A percentile compares a stretch with the other conserved stretches of the same genome.
Conservation (phyloP, 1,284 basidiomycete species). For the Cutaneotrichosporon cyanovorans region DNA sequence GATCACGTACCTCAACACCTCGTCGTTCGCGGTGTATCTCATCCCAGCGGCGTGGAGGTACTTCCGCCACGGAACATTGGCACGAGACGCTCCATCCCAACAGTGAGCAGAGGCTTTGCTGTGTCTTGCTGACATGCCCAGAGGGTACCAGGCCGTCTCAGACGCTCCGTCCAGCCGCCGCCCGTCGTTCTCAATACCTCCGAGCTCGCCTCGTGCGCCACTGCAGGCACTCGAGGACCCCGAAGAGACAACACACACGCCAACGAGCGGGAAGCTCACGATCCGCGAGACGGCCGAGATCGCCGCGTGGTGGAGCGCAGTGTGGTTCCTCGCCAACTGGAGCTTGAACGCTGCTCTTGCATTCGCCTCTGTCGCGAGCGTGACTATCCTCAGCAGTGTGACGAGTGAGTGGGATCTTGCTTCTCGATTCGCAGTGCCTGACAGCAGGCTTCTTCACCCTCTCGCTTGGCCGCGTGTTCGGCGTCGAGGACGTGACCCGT, state of each 20-base stretch:
- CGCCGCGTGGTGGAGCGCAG: conserved; percentile 67
- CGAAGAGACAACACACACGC: background rate
- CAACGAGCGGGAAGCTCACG: conserved; percentile 49
- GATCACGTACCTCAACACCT: conserved; percentile 46
- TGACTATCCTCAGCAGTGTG: conserved; percentile 79
- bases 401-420: conserved; percentile 58
- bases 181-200: no score
- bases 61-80: conserved; percentile 3
- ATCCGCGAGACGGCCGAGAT: conserved; percentile 64
- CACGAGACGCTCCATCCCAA: background rate
- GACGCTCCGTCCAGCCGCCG: no score
- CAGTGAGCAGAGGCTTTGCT: background rate
- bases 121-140: no score
- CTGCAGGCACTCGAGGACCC: conserved; percentile 1
- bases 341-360: conserved; percentile 69
- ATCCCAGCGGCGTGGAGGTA: conserved; percentile 51
- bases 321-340: conserved; percentile 93
- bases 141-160: no score
- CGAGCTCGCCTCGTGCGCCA: background rate
- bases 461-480: conserved; percentile 70
- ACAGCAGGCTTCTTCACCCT: conserved; percentile 85
- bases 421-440: background rate
- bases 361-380: conserved; percentile 82
- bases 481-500: conserved; percentile 69
- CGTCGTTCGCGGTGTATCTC: conserved; percentile 82